Evolutionary conservation across 2,329 filamentous ascomycete species (phyloP).

Genomic region (Mycogone perniciosa): DNA sequence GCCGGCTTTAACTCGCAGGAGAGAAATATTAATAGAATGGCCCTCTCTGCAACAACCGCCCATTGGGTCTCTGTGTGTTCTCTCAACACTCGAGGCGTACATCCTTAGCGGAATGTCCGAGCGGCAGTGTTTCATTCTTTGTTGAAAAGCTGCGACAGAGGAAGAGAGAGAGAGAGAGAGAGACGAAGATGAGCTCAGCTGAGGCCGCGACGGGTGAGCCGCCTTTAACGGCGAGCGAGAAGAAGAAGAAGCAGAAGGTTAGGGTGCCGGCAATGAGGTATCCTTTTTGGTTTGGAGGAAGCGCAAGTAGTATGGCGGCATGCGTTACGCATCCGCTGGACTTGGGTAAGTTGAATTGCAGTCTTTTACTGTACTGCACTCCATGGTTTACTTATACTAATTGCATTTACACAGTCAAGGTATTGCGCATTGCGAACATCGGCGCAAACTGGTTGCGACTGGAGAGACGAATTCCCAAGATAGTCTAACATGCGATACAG

Average conservation of each 20-base stretch:
- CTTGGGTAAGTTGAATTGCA: constrained; percentile 52
- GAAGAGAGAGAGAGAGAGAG: constrained; percentile 1
- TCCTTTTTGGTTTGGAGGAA: constrained; percentile 95
- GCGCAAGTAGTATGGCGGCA: constrained; percentile 85
- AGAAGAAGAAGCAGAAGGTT: constrained; percentile 31
- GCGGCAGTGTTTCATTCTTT: not conserved
- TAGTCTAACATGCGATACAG: constrained; percentile 33
- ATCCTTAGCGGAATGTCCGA: constrained; percentile 3
- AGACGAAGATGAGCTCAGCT: constrained; percentile 6
- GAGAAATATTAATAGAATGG: constrained; percentile 1
- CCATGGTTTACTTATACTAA: constrained; percentile 1
- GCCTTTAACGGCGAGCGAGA: constrained; percentile 14
- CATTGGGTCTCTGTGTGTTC: not conserved
- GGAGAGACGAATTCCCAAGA: no score
- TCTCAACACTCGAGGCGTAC: not conserved
- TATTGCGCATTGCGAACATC: constrained; percentile 3
- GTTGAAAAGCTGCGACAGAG: not conserved
- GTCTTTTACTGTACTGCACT: not conserved
- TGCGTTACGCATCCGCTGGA: constrained; percentile 90
- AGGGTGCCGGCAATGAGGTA: constrained; percentile 45
- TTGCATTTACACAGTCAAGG: constrained; percentile 13
- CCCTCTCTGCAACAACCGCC: not conserved
- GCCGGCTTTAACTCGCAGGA: constrained; percentile 1
- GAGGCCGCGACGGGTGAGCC: constrained; percentile 14
- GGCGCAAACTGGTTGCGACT: not conserved